Conservation (phyloP, 257 asterid genomes). For the Gentiana macrophylla region DNA sequence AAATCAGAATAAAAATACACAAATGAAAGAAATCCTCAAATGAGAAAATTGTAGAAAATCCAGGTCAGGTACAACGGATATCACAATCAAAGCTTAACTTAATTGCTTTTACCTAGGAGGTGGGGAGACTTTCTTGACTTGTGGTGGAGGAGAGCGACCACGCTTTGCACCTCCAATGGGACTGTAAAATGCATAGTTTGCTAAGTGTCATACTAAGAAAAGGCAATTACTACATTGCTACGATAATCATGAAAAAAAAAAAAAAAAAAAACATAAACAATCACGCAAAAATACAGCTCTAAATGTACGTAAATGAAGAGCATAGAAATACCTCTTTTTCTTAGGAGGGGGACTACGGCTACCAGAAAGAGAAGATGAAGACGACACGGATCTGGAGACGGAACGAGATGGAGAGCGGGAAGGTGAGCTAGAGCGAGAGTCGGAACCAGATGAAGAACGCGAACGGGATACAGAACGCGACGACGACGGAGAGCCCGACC, state of each 20-base stretch:
- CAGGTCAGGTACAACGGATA: too few relatives aligned
- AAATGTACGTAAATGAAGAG: too few relatives aligned
- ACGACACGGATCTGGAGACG: background rate
- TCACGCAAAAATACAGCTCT: too few relatives aligned
- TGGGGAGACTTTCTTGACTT: slow-evolving; percentile 64
- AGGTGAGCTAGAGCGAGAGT: slow-evolving; percentile 24
- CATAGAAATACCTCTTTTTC: slow-evolving; percentile 16
- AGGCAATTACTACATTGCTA: background rate
- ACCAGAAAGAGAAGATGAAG: slow-evolving; percentile 11
- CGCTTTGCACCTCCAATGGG: slow-evolving; percentile 67
- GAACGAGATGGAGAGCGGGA: slow-evolving; percentile 20
- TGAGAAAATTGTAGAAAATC: too few relatives aligned
- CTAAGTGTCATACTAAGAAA: background rate
- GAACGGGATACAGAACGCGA: slow-evolving; percentile 16
- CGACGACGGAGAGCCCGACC: slow-evolving; percentile 24
- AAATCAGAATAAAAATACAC: too few relatives aligned
- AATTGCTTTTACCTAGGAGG: slow-evolving; percentile 53
- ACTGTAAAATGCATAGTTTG: slow-evolving; percentile 21
- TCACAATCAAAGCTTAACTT: too few relatives aligned
- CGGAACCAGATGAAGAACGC: slow-evolving; percentile 26
- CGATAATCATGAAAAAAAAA: background rate
- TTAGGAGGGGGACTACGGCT: slow-evolving; percentile 25
- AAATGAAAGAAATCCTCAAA: too few relatives aligned
- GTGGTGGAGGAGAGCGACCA: slow-evolving; percentile 80
- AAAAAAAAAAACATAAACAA: slow-evolving; percentile 1